phyloP scores from a whole-genome alignment of 352 stramenopile genomes.

The Phytophthora colocasiae region DNA sequence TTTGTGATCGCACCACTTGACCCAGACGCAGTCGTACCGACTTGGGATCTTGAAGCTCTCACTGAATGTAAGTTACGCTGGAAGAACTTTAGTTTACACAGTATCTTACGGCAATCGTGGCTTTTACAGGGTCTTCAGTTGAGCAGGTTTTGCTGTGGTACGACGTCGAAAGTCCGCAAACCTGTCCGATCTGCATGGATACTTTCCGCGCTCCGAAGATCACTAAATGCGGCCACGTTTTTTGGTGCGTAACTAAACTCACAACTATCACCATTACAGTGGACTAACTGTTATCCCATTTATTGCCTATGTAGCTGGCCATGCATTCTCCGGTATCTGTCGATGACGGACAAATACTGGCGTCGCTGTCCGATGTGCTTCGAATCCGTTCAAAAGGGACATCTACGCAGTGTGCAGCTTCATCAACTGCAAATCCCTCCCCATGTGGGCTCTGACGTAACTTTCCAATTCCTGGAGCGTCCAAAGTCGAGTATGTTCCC shows the following conservation, averaged over 20 bases:
- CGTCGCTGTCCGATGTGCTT: conserved; percentile 89
- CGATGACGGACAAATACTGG: conserved; percentile 89
- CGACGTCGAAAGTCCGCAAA: conserved; percentile 59
- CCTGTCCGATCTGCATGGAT: conserved; percentile 87
- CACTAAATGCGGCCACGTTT: conserved; percentile 88
- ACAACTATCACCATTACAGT: background rate
- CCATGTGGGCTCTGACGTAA: conserved; percentile 53
- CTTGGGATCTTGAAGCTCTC: conserved; percentile 79
- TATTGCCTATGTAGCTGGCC: conserved; percentile 60
- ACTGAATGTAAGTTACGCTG: conserved; percentile 68
- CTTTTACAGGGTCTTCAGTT: conserved; percentile 71
- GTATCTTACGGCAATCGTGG: background rate
- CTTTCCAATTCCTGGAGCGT: conserved; percentile 83
- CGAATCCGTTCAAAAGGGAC: conserved; percentile 84
- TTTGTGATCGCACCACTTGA: conserved; percentile 79
- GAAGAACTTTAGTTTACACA: background rate
- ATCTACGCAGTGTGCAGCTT: conserved; percentile 77
- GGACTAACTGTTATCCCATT: conserved; percentile 1
- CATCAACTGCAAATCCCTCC: conserved; percentile 66
- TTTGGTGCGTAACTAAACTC: conserved; percentile 56
- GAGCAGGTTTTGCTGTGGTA: conserved; percentile 87
- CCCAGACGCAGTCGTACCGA: conserved; percentile 49
- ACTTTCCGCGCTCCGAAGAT: conserved; percentile 83
- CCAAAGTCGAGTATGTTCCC: conserved; percentile 77
- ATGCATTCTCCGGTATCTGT: conserved; percentile 86